Percentiles rank a stretch among this genome's conserved stretches.
Evolutionary conservation across 1,284 basidiomycete species (phyloP).

Genomic region (Ustilago vetiveriae): DNA sequence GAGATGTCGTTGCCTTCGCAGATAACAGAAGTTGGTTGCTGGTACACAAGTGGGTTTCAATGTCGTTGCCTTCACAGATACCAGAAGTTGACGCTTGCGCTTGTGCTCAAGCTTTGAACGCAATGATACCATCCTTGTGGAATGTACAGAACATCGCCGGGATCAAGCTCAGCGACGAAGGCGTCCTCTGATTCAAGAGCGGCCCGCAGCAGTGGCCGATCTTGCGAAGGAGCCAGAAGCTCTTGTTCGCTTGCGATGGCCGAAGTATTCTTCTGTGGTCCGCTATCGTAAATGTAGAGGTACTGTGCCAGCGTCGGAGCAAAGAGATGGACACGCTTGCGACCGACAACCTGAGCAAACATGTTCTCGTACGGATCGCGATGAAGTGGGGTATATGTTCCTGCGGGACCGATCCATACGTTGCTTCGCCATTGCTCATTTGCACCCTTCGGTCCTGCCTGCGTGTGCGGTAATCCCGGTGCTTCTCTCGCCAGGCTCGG

Average conservation of each 20-base stretch:
- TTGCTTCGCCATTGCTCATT: constrained; percentile 54
- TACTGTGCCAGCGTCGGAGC: constrained; percentile 19
- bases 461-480: constrained; percentile 46
- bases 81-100: constrained; percentile 54
- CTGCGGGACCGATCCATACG: constrained; percentile 49
- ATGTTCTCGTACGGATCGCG: constrained; percentile 54
- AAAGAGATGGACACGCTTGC: constrained; percentile 48
- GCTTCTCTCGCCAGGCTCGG: constrained; percentile 35
- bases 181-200: constrained; percentile 24
- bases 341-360: constrained; percentile 50
- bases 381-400: constrained; percentile 51
- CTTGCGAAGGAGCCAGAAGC: constrained; percentile 18
- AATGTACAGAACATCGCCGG: constrained; percentile 50
- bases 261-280: constrained; percentile 46
- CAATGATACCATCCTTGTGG: constrained; percentile 54
- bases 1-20: too few species aligned
- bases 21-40: too few species aligned
- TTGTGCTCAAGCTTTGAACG: constrained; percentile 42
- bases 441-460: constrained; percentile 37
- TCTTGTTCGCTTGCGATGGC: constrained; percentile 33
- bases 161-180: constrained; percentile 23
- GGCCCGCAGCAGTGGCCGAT: constrained; percentile 20
- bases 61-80: constrained; percentile 26
- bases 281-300: constrained; percentile 33
- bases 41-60: too few species aligned